Base-by-base conservation (phyloP, 306 rosid genomes). In the Herpetospermum pedunculosum region DNA sequence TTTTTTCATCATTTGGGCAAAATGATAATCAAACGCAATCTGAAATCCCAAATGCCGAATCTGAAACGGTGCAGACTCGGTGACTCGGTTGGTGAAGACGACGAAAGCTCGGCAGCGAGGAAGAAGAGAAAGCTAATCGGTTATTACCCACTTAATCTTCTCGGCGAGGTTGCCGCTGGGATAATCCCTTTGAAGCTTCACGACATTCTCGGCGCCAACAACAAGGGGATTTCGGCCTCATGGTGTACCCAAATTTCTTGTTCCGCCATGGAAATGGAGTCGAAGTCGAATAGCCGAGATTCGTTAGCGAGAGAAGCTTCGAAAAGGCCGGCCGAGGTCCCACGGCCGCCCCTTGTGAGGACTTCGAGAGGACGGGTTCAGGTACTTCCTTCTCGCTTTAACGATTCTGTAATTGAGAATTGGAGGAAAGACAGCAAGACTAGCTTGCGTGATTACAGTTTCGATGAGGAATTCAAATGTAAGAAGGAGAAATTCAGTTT, bases 11-110 rank as follows among this genome's bases (percentile, higher is more conserved):
- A 58, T 74, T 70, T 28, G 4, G 62, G 9, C 19, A 73, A 30
- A 70, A 95, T 95, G 99, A 95, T 95, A 77, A 92, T 95, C 85
- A 95, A 95, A 86, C 87, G 94, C 77, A 88, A 88, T 79, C 73
- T 91, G 83, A 95, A 95, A 90, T 83, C 96, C 82, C 91, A 88
- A 95, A 95, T 95, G 97, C 99, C 97, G 92, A 85, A 88, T 83
- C 78, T 92, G 88, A 95, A 92, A 86, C 88, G 99, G 79, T 77
- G 90, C 81, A 95, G 76, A 83, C 79, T 79, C 78, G 78, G 81
- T 49, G 96, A 85, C 81, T 80, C 90, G 54, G 84, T 82, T 16
- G 97, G 90, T 2, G 96, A 92, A 28, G 90, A 83, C 41, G 96
- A 95, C 15, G 96, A 91, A 6, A 80, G 72, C 76, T 87, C 88